These are phyloP conservation scores for Agaricus subrufescens DNA, from an alignment of 768 basidiomycete species.

Conservation along the genomic window DNA sequence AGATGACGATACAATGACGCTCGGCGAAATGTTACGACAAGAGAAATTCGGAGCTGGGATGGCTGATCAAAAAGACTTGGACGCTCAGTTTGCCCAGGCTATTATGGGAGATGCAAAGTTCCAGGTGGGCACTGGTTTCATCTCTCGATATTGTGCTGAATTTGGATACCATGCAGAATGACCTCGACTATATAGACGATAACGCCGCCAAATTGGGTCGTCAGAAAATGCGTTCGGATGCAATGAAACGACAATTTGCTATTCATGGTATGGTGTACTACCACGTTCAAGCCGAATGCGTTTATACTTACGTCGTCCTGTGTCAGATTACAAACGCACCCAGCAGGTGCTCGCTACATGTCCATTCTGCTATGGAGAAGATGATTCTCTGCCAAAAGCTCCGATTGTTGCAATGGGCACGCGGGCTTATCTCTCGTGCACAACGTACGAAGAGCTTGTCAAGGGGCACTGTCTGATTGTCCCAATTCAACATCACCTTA, in stretches of 20 bases:
- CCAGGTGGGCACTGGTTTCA: constrained; percentile 41
- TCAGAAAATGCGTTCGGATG: constrained; percentile 94
- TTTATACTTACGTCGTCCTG: neutral
- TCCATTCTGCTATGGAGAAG: constrained; percentile 88
- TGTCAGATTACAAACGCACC: constrained; percentile 87
- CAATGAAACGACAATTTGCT: constrained; percentile 95
- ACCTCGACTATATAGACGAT: constrained; percentile 94
- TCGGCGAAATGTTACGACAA: constrained; percentile 91
- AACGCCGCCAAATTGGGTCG: constrained; percentile 90
- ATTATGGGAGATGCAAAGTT: constrained; percentile 89
- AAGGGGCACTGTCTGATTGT: constrained; percentile 93
- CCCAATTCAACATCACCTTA: constrained; percentile 90
- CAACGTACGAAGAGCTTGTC: constrained; percentile 81
- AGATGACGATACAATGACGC: constrained; percentile 81
- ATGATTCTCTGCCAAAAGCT: constrained; percentile 84
- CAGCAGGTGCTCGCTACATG: constrained; percentile 86
- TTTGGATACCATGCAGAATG: constrained; percentile 43
- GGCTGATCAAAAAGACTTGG: constrained; percentile 87
- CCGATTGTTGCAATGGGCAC: constrained; percentile 90
- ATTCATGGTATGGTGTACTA: constrained; percentile 65
- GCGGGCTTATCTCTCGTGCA: constrained; percentile 86
- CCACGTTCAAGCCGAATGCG: neutral
- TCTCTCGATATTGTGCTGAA: neutral
- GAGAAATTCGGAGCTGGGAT: constrained; percentile 88
- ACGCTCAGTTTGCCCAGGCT: constrained; percentile 83